These are phyloP conservation scores for Fusarium humuli DNA, from an alignment of 2,329 filamentous ascomycete genomes.

Conservation along the genomic window DNA sequence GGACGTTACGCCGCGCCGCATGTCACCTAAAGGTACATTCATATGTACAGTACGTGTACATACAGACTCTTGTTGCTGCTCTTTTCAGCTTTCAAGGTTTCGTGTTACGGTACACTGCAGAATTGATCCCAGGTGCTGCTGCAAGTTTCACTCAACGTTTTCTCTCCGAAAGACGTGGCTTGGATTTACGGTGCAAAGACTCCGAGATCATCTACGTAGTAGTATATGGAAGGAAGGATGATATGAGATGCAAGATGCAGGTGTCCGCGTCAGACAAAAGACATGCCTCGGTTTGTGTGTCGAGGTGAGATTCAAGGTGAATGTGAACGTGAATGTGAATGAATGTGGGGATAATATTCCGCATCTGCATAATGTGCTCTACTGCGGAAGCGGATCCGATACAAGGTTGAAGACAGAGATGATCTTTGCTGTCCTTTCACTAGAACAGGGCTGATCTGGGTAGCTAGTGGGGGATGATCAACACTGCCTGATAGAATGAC, in stretches of 20 bases:
- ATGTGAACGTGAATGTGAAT: neutral
- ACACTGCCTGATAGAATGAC: neutral
- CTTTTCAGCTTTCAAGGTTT: neutral
- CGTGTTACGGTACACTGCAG: neutral
- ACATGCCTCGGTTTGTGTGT: neutral
- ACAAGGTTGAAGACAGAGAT: neutral
- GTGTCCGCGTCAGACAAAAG: neutral
- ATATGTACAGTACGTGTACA: neutral
- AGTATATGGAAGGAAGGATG: neutral
- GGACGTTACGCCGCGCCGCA: conserved; percentile 34
- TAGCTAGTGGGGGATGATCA: neutral
- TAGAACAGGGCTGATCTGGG: conserved; percentile 19
- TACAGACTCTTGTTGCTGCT: neutral
- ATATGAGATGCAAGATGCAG: neutral
- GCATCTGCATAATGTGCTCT: neutral
- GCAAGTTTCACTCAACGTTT: neutral
- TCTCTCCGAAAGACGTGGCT: neutral
- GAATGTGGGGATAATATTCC: neutral
- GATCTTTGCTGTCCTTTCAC: conserved; percentile 6
- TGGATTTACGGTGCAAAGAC: neutral
- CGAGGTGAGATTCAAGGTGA: neutral
- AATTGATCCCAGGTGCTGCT: neutral
- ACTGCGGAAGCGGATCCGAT: conserved; percentile 1
- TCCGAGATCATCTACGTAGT: neutral
- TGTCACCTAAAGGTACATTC: neutral